phyloP scores from a whole-genome alignment of 225 moss, liverwort and hornwort species.

The Anthoceros angustus region DNA sequence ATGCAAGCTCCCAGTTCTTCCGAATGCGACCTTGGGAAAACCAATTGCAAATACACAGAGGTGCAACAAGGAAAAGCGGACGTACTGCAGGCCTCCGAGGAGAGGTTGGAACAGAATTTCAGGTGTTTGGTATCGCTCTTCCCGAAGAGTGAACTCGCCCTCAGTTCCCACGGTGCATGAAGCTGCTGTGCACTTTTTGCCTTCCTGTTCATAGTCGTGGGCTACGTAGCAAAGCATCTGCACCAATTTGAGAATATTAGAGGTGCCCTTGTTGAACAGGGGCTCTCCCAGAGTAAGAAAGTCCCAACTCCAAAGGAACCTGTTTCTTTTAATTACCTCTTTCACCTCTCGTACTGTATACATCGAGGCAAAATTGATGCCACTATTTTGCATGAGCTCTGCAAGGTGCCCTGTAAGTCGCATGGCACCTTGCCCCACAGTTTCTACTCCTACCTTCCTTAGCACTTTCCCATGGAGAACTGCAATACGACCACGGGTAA shows the following conservation, averaged over 20 bases:
- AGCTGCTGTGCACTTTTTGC: conserved; percentile 26
- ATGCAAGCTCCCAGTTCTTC: background rate
- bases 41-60: background rate
- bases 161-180: conserved; percentile 26
- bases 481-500: conserved; percentile 14
- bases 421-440: conserved; percentile 51
- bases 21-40: background rate
- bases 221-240: conserved; percentile 56
- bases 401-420: conserved; percentile 34
- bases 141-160: conserved; percentile 27
- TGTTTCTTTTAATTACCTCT: conserved; percentile 21
- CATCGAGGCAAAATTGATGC: conserved; percentile 36
- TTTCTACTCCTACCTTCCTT: conserved; percentile 42
- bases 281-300: background rate
- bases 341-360: conserved; percentile 39
- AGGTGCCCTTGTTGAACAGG: background rate
- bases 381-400: conserved; percentile 47
- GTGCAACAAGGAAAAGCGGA: background rate
- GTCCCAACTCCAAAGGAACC: background rate
- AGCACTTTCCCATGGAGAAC: conserved; percentile 50
- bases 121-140: conserved; percentile 39
- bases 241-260: conserved; percentile 5
- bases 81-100: conserved; percentile 31
- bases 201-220: conserved; percentile 34
- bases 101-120: conserved; percentile 55